A percentile compares a stretch with the other conserved stretches of the same genome.
These are phyloP conservation scores for Aeschynomene evenia DNA, from an alignment of 306 rosid species.

Conservation along the genomic window DNA sequence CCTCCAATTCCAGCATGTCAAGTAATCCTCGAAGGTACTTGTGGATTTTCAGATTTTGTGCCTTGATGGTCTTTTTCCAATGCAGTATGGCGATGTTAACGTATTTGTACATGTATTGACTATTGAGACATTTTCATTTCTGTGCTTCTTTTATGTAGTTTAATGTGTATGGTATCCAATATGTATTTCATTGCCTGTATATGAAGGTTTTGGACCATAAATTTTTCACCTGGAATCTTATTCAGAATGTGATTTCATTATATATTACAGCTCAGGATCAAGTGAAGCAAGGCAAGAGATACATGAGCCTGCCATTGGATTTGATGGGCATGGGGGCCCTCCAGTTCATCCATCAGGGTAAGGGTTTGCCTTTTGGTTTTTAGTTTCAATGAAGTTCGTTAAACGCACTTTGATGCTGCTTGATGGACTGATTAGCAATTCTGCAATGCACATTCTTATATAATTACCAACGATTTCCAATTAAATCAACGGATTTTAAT, in stretches of 20 bases:
- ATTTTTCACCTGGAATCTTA: not conserved
- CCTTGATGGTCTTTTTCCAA: not conserved
- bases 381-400: not conserved
- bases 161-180: not conserved
- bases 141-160: not conserved
- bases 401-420: not conserved
- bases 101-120: not conserved
- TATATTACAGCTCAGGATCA: constrained; percentile 47
- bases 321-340: constrained; percentile 46
- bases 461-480: not conserved
- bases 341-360: constrained; percentile 47
- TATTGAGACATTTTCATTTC: not conserved
- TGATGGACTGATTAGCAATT: not conserved
- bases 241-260: not conserved
- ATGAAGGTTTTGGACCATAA: not conserved
- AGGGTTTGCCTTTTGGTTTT: constrained; percentile 23
- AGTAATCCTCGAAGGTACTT: constrained; percentile 51
- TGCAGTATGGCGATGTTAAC: not conserved
- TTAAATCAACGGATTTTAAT: not conserved
- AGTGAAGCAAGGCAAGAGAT: constrained; percentile 36
- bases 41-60: constrained; percentile 12
- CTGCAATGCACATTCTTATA: not conserved
- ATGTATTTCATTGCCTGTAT: not conserved
- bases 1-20: constrained; percentile 42
- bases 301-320: constrained; percentile 38